Evolutionary conservation across 768 basidiomycete species (phyloP).

Genomic region (Podaxis sp.): DNA sequence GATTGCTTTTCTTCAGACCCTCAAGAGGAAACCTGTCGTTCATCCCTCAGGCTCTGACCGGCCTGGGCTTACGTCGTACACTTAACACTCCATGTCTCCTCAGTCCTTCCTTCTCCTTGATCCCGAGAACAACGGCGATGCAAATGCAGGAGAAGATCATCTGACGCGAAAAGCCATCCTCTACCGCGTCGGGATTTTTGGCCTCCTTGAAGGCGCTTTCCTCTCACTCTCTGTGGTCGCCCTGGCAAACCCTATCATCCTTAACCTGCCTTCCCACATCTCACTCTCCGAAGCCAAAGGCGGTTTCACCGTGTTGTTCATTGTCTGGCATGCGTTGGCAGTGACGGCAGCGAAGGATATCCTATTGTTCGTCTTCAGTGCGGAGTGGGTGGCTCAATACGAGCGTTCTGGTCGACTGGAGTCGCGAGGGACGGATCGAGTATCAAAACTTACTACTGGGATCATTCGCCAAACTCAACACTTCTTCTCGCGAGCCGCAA

Average conservation of each 20-base stretch:
- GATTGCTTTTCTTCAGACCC: no score
- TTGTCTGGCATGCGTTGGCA: conserved; percentile 2
- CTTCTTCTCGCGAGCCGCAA: neutral
- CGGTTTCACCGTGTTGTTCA: neutral
- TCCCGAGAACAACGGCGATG: neutral
- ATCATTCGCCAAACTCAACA: neutral
- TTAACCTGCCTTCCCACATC: neutral
- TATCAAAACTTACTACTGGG: neutral
- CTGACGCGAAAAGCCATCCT: neutral
- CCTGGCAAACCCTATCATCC: neutral
- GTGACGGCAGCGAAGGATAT: neutral
- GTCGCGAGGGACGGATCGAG: neutral
- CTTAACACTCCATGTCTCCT: neutral
- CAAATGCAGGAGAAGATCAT: neutral
- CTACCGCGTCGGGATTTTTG: neutral
- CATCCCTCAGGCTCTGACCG: no score
- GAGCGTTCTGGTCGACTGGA: neutral
- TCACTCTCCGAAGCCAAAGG: neutral
- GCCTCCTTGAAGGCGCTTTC: neutral
- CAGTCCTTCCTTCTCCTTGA: neutral
- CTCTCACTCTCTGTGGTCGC: neutral
- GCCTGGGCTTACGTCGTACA: no score
- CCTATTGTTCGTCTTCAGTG: neutral
- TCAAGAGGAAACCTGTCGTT: no score
- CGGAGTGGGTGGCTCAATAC: conserved; percentile 1